Percentiles rank a stretch among this genome's conserved stretches.
Evolutionary conservation across 2,329 filamentous ascomycete genomes (phyloP).

Genomic region (Elsinoe ampelina): DNA sequence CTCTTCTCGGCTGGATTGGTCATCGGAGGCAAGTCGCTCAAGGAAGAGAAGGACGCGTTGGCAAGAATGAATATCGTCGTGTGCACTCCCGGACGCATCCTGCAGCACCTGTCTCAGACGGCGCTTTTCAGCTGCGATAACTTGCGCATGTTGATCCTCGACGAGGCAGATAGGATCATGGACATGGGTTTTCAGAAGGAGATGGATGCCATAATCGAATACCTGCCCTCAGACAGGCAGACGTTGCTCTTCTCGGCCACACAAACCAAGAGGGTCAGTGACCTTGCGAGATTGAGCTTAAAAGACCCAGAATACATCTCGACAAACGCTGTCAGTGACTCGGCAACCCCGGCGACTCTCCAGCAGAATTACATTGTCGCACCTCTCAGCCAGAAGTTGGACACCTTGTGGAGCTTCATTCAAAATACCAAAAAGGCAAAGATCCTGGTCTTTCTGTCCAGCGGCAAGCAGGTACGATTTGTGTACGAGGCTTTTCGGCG

Average conservation of each 20-base stretch:
- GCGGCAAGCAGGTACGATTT: slow-evolving; percentile 92
- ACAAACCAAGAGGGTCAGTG: slow-evolving; percentile 87
- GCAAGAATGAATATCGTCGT: slow-evolving; percentile 94
- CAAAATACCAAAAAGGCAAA: slow-evolving; percentile 85
- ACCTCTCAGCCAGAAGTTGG: slow-evolving; percentile 77
- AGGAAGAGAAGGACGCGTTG: slow-evolving; percentile 77
- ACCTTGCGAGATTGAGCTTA: slow-evolving; percentile 79
- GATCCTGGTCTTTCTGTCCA: slow-evolving; percentile 90
- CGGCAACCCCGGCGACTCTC: slow-evolving; percentile 72
- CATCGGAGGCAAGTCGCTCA: slow-evolving; percentile 84
- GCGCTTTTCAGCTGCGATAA: slow-evolving; percentile 83
- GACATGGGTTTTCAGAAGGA: slow-evolving; percentile 93
- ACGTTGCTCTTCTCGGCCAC: slow-evolving; percentile 94
- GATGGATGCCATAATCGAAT: slow-evolving; percentile 86
- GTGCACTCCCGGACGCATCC: slow-evolving; percentile 86
- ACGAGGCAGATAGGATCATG: slow-evolving; percentile 93
- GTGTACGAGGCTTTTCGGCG: slow-evolving; percentile 89
- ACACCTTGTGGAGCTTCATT: slow-evolving; percentile 88
- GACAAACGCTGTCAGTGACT: slow-evolving; percentile 72
- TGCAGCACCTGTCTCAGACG: slow-evolving; percentile 93
- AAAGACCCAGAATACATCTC: slow-evolving; percentile 90
- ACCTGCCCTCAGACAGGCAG: slow-evolving; percentile 75
- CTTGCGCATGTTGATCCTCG: slow-evolving; percentile 82
- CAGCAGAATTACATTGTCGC: slow-evolving; percentile 89
- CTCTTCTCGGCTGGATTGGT: slow-evolving; percentile 85